Evolutionary conservation across 345 rosid species (phyloP), one percentile per base, ranked within the genome.

Genomic region (Pugionium cornutum): DNA sequence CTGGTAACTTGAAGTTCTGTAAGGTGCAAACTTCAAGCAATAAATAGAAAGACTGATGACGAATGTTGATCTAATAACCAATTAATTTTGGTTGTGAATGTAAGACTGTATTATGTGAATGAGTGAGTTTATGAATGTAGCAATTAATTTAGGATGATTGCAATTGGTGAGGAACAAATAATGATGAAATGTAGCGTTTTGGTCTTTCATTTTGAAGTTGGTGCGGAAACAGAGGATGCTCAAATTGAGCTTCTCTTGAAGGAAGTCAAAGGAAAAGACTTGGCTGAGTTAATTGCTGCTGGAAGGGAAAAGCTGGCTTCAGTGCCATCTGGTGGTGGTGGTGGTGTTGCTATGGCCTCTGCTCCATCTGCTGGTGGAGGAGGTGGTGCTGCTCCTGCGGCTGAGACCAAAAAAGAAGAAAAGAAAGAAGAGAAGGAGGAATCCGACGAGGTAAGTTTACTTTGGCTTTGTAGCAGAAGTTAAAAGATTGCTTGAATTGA

Each of bases 271-370:
- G 98, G 95, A 0, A 85, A 83, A 66, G 98, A 91, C 42, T 54
- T 85, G 48, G 75, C 95, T 1, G 98, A 91, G 68, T 72, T 91
- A 30, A 77, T 91, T 82, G 98, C 95, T 1, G 66, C 87, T 1
- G 98, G 98, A 10, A 75, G 91, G 81, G 95, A 89, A 79, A 91
- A 89, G 80, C 47, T 89, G 56, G 89, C 95, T 52, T 83, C 90
- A 0, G 95, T 89, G 0, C 95, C 96, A 1, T 66, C 76, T 0
- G 91, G 88, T 10, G 92, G 91, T 64, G 91, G 69, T 25, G 85
- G 51, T 5, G 86, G 75, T 53, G 87, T 70, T 3, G 78, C 65
- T 0, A 66, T 79, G n/a, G 76, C 81, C 4, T 48, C 84, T 27
- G 77, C 82, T 4, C 64, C 75, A 26, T 55, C 75, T 2, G 50